Conservation (phyloP, 306 rosid genomes). For the cucumber (Cucumis sativus) region DNA sequence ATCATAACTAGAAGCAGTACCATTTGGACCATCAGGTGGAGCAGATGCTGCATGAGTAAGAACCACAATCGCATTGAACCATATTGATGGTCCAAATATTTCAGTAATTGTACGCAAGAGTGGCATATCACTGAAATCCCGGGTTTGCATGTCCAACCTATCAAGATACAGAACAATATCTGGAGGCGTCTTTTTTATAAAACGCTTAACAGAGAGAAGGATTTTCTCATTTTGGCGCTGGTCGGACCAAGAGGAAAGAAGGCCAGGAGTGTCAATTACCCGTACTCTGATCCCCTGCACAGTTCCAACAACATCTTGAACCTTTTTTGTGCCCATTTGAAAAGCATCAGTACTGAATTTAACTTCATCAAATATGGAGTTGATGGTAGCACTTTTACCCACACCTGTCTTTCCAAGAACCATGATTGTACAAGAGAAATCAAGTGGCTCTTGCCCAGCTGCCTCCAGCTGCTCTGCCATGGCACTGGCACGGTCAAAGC, state of each 20-base stretch:
- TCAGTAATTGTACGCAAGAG: slow-evolving; percentile 83
- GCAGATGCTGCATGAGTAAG: slow-evolving; percentile 97
- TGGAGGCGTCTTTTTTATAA: slow-evolving; percentile 87
- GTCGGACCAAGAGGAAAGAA: slow-evolving; percentile 80
- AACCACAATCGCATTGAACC: slow-evolving; percentile 98
- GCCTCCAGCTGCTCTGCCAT: slow-evolving; percentile 99
- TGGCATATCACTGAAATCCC: slow-evolving; percentile 96
- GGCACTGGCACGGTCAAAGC: slow-evolving; percentile 98
- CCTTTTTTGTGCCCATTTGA: slow-evolving; percentile 78
- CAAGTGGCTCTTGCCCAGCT: slow-evolving; percentile 85
- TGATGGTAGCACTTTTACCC: slow-evolving; percentile 96
- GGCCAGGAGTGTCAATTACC: slow-evolving; percentile 96
- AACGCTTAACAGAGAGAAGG: slow-evolving; percentile 60
- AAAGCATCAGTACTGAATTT: slow-evolving; percentile 86
- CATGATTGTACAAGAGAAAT: slow-evolving; percentile 94
- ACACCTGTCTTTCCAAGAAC: slow-evolving; percentile 96
- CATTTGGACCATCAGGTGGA: slow-evolving; percentile 97
- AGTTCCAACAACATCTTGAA: slow-evolving; percentile 93
- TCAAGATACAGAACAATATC: slow-evolving; percentile 93
- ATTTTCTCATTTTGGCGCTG: slow-evolving; percentile 83
- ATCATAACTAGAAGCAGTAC: slow-evolving; percentile 82
- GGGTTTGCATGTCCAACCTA: slow-evolving; percentile 86
- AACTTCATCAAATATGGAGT: slow-evolving; percentile 89
- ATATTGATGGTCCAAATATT: slow-evolving; percentile 82
- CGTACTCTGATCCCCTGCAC: slow-evolving; percentile 93